phyloP scores from a whole-genome alignment of 139 green algal species.

The Spirogloea muscicola region DNA sequence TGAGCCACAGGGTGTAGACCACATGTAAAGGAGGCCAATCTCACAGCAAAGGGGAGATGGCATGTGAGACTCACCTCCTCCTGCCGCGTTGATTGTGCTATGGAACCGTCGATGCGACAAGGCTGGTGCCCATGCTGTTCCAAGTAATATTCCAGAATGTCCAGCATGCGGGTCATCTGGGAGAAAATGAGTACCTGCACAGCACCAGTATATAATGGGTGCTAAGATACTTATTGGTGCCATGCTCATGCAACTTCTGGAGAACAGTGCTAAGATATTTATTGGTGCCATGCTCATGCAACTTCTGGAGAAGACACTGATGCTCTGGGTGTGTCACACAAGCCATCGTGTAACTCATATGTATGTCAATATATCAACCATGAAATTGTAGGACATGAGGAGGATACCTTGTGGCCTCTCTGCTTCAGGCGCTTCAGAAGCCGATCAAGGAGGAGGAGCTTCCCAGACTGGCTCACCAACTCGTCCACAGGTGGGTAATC shows the following conservation, averaged over 20 bases:
- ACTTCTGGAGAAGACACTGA: neutral
- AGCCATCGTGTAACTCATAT: too few relatives aligned
- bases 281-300: neutral
- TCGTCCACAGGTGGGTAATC: slow-evolving; percentile 64
- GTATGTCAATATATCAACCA: too few relatives aligned
- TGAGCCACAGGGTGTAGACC: too few relatives aligned
- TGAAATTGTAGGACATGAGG: too few relatives aligned
- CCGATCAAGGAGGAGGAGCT: slow-evolving; percentile 88
- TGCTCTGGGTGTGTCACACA: neutral
- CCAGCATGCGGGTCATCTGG: slow-evolving; percentile 98
- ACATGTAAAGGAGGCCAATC: too few relatives aligned
- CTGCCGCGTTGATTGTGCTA: slow-evolving; percentile 70
- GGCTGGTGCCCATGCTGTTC: slow-evolving; percentile 67
- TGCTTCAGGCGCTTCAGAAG: slow-evolving; percentile 59
- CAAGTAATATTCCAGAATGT: slow-evolving; percentile 89
- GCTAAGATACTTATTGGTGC: too few relatives aligned
- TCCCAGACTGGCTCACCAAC: slow-evolving; percentile 85
- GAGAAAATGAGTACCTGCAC: slow-evolving; percentile 86
- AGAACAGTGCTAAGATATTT: too few relatives aligned
- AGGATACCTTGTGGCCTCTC: slow-evolving; percentile 67
- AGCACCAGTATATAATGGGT: too few relatives aligned
- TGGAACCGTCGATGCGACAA: slow-evolving; percentile 85
- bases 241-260: too few relatives aligned
- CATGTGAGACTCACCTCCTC: slow-evolving; percentile 46
- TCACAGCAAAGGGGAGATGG: too few relatives aligned